phyloP scores from a whole-genome alignment of 179 eudicot genomes.

The Heliamphora pulchella region DNA sequence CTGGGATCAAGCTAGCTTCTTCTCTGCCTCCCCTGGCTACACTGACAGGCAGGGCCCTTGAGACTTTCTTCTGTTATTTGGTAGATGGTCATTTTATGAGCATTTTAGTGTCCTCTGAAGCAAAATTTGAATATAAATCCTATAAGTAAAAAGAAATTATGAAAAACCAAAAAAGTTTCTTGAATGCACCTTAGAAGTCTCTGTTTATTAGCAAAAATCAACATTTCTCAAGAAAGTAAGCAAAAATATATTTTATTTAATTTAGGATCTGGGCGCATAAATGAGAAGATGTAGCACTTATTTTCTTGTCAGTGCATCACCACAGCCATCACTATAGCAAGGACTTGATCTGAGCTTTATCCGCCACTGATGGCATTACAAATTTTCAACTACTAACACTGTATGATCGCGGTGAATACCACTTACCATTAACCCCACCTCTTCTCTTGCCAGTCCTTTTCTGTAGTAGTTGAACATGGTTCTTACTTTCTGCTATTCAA shows the following conservation, averaged over 20 bases:
- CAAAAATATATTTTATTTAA: neutral
- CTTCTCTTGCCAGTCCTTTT: neutral
- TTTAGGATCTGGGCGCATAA: no score
- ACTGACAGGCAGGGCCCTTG: no score
- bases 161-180: neutral
- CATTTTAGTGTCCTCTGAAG: neutral
- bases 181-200: neutral
- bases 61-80: neutral
- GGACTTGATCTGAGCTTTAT: neutral
- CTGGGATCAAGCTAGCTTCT: no score
- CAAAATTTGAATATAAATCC: neutral
- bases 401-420: neutral
- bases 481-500: neutral
- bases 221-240: neutral
- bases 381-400: neutral
- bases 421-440: neutral
- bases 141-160: neutral
- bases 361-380: neutral
- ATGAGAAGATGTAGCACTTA: neutral
- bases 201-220: neutral
- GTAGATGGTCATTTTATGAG: neutral
- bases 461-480: neutral
- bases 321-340: neutral
- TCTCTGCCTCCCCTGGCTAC: no score
- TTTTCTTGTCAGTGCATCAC: neutral